Evolutionary conservation across 2,329 filamentous ascomycete species (phyloP).

Genomic region (Bipolaris zeicola): DNA sequence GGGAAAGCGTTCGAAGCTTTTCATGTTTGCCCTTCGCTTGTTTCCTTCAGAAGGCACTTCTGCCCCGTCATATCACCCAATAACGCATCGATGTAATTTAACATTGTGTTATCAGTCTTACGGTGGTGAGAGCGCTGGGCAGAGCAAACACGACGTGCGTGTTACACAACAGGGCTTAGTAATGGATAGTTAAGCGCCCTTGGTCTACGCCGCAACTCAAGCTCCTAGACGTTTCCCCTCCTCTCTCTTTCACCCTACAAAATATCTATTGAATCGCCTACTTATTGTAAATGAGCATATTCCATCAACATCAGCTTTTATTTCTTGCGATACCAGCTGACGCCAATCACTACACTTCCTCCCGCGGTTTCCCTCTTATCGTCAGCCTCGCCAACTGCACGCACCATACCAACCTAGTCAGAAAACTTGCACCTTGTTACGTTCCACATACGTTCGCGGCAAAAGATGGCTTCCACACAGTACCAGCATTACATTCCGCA

Average conservation of each 20-base stretch:
- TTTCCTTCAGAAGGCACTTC: no score
- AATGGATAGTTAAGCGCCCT: not conserved
- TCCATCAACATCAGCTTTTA: not conserved
- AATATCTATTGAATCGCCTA: not conserved
- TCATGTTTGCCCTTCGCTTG: no score
- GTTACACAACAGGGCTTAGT: not conserved
- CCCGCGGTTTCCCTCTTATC: not conserved
- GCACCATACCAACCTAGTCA: not conserved
- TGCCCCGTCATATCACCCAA: no score
- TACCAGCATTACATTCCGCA: conserved; percentile 48
- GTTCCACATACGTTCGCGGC: no score
- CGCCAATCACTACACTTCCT: not conserved
- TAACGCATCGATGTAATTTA: not conserved
- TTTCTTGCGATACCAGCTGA: not conserved
- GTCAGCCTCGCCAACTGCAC: not conserved
- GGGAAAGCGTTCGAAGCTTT: no score
- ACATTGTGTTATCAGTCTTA: not conserved
- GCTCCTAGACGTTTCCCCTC: not conserved
- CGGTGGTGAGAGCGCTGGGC: not conserved
- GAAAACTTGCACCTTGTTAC: not conserved
- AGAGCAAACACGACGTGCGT: not conserved
- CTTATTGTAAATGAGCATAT: not conserved
- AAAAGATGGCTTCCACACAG: conserved; percentile 8
- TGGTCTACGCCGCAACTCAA: not conserved
- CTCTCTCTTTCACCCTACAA: not conserved